These are phyloP conservation scores for Cutaneotrichosporon cutaneum DNA, from an alignment of 1,284 basidiomycete species.

Conservation along the genomic window DNA sequence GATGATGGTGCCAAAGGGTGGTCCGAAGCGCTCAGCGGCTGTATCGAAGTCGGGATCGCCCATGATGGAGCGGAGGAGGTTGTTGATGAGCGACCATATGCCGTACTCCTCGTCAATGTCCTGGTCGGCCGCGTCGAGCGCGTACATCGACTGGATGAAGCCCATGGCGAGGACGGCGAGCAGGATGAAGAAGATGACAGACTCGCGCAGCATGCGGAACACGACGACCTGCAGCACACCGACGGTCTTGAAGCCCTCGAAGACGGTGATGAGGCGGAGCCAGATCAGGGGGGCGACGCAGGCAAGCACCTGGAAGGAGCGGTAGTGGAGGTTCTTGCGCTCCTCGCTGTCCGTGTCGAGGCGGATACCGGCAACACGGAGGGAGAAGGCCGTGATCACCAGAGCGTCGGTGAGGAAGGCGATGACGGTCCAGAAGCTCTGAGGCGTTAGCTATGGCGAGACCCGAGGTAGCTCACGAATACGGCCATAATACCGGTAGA, in stretches of 20 bases:
- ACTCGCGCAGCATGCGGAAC: conserved; percentile 78
- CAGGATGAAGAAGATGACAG: conserved; percentile 84
- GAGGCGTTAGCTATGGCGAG: neutral
- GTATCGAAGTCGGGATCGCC: conserved; percentile 76
- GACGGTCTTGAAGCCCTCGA: conserved; percentile 63
- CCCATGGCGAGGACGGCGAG: conserved; percentile 77
- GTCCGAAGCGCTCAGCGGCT: conserved; percentile 58
- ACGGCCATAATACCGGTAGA: conserved; percentile 36
- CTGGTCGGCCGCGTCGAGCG: conserved; percentile 87
- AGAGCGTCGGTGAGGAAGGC: conserved; percentile 70
- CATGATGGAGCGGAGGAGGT: conserved; percentile 75
- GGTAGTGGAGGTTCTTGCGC: conserved; percentile 57
- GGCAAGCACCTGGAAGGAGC: conserved; percentile 81
- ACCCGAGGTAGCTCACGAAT: conserved; percentile 32
- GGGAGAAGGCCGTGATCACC: conserved; percentile 67
- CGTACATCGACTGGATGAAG: conserved; percentile 73
- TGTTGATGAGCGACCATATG: conserved; percentile 63
- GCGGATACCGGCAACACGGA: conserved; percentile 67
- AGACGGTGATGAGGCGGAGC: conserved; percentile 63
- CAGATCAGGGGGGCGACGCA: conserved; percentile 83
- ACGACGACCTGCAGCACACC: conserved; percentile 54
- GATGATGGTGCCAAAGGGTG: conserved; percentile 65
- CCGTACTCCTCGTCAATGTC: conserved; percentile 66
- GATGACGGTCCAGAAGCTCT: conserved; percentile 72
- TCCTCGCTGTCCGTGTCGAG: conserved; percentile 52